Evolutionary conservation across 345 rosid species (phyloP), one percentile per base, ranked within the genome.

Genomic region (Balakata baccata): DNA sequence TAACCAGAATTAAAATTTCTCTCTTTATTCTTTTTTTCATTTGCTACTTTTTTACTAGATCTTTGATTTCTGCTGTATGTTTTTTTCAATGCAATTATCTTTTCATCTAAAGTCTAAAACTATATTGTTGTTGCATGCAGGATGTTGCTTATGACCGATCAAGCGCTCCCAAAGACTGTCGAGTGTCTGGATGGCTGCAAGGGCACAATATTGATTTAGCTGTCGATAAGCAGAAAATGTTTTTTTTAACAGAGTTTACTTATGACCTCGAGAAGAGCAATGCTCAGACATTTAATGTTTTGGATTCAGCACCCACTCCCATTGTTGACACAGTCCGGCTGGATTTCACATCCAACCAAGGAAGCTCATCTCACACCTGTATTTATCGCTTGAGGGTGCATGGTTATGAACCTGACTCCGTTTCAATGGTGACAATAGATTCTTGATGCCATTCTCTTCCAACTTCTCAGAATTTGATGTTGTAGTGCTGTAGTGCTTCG

Each of bases 341-440:
- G 51, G 98, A 95, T 69, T 85, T 92, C 72, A 74, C 83, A 18
- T 87, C 98, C 16, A 95, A 95, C 81, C 97, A 95, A 39, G 99
- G 98, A 61, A 92, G 90, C 88, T 56, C 84, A 56, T 74, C 86
- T 6, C 92, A 86, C 69, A 92, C 99, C 47, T 95, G 99, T 83
- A 87, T 95, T 63, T 95, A 95, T 80, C 88, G 98, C 68, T 80
- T 95, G 68, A 84, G 99, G 78, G 98, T 95, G 58, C 99, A 95
- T 38, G 98, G 98, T 20, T 84, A 78, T 17, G 92, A 89, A 69
- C 86, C 89, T 18, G 86, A 87, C 11, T 68, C 89, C 5, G 84
- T 79, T 50, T 79, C 91, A 60, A 62, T 85, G 82, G 70, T 83
- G 78, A 50, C 86, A 68, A 54, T 74, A 80, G 66, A 86, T 60